Percentiles rank a stretch among this genome's conserved stretches.
phyloP scores from a whole-genome alignment of 768 basidiomycete genomes.

The Boletus pseudopeckii region DNA sequence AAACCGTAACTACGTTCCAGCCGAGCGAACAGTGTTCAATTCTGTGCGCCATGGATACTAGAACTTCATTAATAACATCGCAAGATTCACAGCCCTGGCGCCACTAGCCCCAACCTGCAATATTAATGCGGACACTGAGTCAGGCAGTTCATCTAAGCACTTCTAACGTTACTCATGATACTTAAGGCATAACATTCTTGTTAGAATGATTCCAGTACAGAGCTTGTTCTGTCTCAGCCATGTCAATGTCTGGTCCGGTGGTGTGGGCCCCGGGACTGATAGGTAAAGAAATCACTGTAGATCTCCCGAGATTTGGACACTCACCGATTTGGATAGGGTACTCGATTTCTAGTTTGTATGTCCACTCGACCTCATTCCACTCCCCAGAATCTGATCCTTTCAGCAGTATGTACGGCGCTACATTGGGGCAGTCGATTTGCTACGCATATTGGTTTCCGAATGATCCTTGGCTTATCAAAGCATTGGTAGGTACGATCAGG shows the following conservation, averaged over 20 bases:
- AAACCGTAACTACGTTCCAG: no score
- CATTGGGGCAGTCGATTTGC: constrained; percentile 8
- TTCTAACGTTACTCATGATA: neutral
- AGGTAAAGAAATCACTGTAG: neutral
- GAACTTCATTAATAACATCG: neutral
- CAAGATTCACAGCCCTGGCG: neutral
- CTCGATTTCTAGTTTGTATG: neutral
- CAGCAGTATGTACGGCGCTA: constrained; percentile 11
- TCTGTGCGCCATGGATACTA: no score
- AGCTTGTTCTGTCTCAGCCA: neutral
- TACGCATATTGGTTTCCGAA: constrained; percentile 12
- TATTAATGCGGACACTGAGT: neutral
- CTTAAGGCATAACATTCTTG: neutral
- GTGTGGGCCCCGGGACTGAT: constrained; percentile 1
- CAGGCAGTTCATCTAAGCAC: neutral
- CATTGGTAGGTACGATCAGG: neutral
- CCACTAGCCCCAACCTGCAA: neutral
- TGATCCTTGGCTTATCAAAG: constrained; percentile 1
- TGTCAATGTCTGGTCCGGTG: neutral
- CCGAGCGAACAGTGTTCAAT: no score
- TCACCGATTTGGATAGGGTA: constrained; percentile 3
- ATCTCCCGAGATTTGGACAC: neutral
- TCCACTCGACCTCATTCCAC: neutral
- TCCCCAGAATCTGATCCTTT: neutral
- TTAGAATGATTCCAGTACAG: neutral